Evolutionary conservation across 2,329 filamentous ascomycete species (phyloP).

Genomic region (Clonostachys rhizophaga): DNA sequence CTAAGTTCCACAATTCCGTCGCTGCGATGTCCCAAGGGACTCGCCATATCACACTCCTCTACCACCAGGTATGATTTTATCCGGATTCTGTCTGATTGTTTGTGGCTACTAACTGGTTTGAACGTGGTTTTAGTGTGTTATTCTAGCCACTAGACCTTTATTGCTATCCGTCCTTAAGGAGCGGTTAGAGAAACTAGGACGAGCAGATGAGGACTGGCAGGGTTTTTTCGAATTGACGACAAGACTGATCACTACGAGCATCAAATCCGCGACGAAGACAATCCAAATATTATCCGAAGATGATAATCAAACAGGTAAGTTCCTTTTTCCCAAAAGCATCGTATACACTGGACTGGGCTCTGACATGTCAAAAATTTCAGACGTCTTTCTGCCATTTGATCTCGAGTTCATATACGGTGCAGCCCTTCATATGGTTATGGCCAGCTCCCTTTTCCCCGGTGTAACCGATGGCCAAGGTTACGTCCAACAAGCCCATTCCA

Average conservation of each 20-base stretch:
- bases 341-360: fast-evolving
- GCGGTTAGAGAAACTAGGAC: slow-evolving; percentile 17
- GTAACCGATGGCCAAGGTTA: slow-evolving; percentile 14
- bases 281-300: slow-evolving; percentile 28
- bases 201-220: slow-evolving; percentile 19
- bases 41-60: slow-evolving; percentile 26
- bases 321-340: fast-evolving
- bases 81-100: fast-evolving
- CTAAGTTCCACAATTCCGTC: slow-evolving; percentile 23
- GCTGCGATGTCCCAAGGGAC: slow-evolving; percentile 28
- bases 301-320: slow-evolving; percentile 25
- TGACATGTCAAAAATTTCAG: slow-evolving; percentile 8
- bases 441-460: slow-evolving; percentile 24
- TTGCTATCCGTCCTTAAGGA: slow-evolving; percentile 30
- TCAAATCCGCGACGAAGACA: slow-evolving; percentile 32
- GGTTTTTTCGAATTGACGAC: slow-evolving; percentile 23
- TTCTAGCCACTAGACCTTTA: slow-evolving; percentile 29
- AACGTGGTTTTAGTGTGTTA: slow-evolving; percentile 20
- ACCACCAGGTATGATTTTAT: slow-evolving; percentile 24
- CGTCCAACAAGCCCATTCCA: slow-evolving; percentile 12
- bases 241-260: slow-evolving; percentile 27
- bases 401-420: slow-evolving; percentile 28
- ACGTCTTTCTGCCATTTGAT: slow-evolving; percentile 29
- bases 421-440: slow-evolving; percentile 26
- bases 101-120: neutral